Percentiles rank a stretch among this genome's conserved stretches.
phyloP scores from a whole-genome alignment of 1,284 basidiomycete species.

The Bondarzewia mesenterica region DNA sequence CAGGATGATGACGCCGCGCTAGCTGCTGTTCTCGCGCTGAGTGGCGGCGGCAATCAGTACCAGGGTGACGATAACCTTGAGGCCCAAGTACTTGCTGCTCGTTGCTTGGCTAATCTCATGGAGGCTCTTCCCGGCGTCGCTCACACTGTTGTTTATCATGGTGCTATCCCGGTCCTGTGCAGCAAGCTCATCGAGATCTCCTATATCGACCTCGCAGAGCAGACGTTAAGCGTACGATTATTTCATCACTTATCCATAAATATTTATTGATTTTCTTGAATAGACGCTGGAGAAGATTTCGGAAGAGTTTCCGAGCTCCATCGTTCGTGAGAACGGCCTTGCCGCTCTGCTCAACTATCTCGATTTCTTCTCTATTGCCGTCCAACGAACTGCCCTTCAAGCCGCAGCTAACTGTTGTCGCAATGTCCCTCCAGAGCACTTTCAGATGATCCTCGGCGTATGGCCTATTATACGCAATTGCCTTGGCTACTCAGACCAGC shows the following conservation, averaged over 20 bases:
- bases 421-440: slow-evolving; percentile 81
- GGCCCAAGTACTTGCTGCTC: slow-evolving; percentile 87
- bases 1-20: slow-evolving; percentile 48
- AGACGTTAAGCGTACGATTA: slow-evolving; percentile 83
- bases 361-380: slow-evolving; percentile 95
- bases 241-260: slow-evolving; percentile 13
- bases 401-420: slow-evolving; percentile 94
- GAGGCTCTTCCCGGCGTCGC: slow-evolving; percentile 92
- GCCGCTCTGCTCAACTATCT: slow-evolving; percentile 88
- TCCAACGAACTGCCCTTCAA: slow-evolving; percentile 92
- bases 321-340: slow-evolving; percentile 89
- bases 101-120: slow-evolving; percentile 94
- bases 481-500: slow-evolving; percentile 84
- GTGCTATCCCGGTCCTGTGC: slow-evolving; percentile 91
- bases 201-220: slow-evolving; percentile 94
- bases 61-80: slow-evolving; percentile 84
- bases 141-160: slow-evolving; percentile 91
- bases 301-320: slow-evolving; percentile 89
- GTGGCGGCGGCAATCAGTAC: slow-evolving; percentile 52
- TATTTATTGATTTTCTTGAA: slow-evolving; percentile 14
- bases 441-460: slow-evolving; percentile 79
- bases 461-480: slow-evolving; percentile 92
- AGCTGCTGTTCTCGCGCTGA: slow-evolving; percentile 72
- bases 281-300: slow-evolving; percentile 97
- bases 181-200: slow-evolving; percentile 93